Evolutionary conservation across 129 eudicot genomes (phyloP), one percentile per base, ranked within the genome.

Genomic region (Centaurea solstitialis): DNA sequence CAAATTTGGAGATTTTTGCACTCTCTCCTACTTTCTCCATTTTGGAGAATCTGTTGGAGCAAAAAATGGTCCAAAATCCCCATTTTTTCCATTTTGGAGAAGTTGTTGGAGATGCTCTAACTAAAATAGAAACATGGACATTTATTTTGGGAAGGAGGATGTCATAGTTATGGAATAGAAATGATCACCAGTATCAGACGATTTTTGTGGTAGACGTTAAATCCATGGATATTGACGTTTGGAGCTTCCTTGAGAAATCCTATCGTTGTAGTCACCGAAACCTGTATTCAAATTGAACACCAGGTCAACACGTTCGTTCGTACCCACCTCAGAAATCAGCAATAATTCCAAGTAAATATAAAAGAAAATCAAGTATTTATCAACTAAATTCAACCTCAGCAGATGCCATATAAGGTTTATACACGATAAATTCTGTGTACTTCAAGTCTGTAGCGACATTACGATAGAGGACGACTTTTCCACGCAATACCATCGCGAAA

Each of bases 181-280:
- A 62, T 66, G 76, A 79, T 89, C 72, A 94, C 98, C 98, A 94
- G 83, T 82, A 94, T 92, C 47, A 94, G 81, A 59, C 98, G 95
- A 83, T 94, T 94, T 89, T 90, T 92, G 86, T 94, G 97, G 89
- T 94, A 94, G 71, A 94, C 91, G 74, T 88, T 92, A 79, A 94
- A 94, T 57, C 98, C 98, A 82, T 94, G 98, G 73, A 92, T 79
- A 80, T 86, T 85, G 17, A 92, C 90, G 24, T 71, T 68, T 50
- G 96, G 98, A 68, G 97, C 97, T 75, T 94, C 98, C 87, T 94
- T 94, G 18, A 92, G 74, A 77, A 94, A 94, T 68, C 98, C 98
- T 75, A 94, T 92, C 7, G 98, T 88, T 20, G 98, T 94, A 81
- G 90, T 24, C 15, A 92, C 88, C 38, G 80, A 53, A 79, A 82